phyloP scores from a whole-genome alignment of 352 stramenopile genomes.

The Phytophthora podocarpi region DNA sequence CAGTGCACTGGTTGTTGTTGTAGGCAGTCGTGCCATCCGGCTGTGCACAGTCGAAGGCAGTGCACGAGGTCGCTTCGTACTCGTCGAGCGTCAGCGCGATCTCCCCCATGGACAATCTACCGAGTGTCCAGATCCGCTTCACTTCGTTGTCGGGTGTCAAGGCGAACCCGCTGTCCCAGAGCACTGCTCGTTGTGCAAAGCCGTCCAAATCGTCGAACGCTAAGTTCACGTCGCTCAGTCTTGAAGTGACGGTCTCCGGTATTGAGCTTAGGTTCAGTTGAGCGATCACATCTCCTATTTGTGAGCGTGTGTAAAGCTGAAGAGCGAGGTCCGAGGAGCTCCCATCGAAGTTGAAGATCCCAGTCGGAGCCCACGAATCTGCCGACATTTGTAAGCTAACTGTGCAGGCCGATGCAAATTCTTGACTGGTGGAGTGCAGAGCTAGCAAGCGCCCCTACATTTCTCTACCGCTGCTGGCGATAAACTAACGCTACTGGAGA shows the following conservation, averaged over 20 bases:
- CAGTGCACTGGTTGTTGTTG: constrained; percentile 24
- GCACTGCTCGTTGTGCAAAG: constrained; percentile 52
- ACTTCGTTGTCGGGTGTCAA: constrained; percentile 18
- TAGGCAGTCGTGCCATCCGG: constrained; percentile 12
- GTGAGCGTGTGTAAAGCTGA: constrained; percentile 30
- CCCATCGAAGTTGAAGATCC: constrained; percentile 29
- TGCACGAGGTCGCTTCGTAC: constrained; percentile 25
- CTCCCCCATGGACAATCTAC: constrained; percentile 34
- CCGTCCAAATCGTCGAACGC: constrained; percentile 32
- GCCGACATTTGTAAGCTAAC: not conserved
- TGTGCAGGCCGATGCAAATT: constrained; percentile 1
- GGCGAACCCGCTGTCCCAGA: constrained; percentile 62
- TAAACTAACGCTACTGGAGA: not conserved
- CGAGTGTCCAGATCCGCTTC: constrained; percentile 39
- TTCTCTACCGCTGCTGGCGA: constrained; percentile 6
- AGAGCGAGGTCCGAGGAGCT: constrained; percentile 41
- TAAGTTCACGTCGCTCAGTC: constrained; percentile 21
- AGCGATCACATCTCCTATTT: constrained; percentile 9
- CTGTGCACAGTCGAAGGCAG: constrained; percentile 18
- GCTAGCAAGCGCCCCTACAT: not conserved
- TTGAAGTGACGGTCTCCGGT: constrained; percentile 23
- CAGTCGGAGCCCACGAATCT: constrained; percentile 15
- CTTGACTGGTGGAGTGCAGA: constrained; percentile 3
- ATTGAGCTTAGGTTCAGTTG: constrained; percentile 16
- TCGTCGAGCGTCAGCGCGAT: constrained; percentile 29